Base-by-base conservation (phyloP, 2,329 filamentous ascomycete genomes). In the Aureobasidium sp. region DNA sequence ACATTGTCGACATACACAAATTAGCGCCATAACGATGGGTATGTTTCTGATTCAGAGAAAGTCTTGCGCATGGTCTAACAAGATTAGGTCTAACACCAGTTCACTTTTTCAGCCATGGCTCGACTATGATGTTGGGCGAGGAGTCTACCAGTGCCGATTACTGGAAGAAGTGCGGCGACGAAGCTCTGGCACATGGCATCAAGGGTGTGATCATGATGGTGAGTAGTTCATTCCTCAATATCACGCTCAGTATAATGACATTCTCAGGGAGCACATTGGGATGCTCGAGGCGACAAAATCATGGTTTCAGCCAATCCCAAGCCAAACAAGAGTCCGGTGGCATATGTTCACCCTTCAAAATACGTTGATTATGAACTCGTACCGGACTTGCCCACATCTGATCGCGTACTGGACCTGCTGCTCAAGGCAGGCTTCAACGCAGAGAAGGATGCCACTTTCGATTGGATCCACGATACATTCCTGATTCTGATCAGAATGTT, bases 381-480 rank as follows among this genome's bases (percentile, higher is more conserved):
- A 47, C 80, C 86, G 0, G 86, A 89, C 70, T 74, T 88, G 1
- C 68, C 73, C 5, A 83, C 78, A 10, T 80, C 78, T 0, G 71
- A 79, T 20, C 74, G 75, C 9, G 82, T 81, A 68, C 77, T 86
- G 50, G 66, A 72, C 0, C 73, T 84, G 57, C 77, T 88, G 1
- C 66, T 72, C 5, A 68, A 70, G 2, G 77, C 78, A 1, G 84
- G 85, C 9, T 82, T 88, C 72, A 76, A 82, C 37, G 83, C 79
- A 1, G 69, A 72, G 4, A 74, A 71, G 1, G 85, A 88, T 68
- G 44, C 77, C 0, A 76, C 69, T 0, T 89, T 89, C 66, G 83
- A 88, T 68, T 89, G 86, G 86, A 88, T 89, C 69, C 86, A 89
- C 75, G 87, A 89, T 71, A 87, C 84, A 0, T 89, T 84, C 68